Base-by-base conservation (phyloP, 371 early-diverging fungal species). In the Mortierella sp. region DNA sequence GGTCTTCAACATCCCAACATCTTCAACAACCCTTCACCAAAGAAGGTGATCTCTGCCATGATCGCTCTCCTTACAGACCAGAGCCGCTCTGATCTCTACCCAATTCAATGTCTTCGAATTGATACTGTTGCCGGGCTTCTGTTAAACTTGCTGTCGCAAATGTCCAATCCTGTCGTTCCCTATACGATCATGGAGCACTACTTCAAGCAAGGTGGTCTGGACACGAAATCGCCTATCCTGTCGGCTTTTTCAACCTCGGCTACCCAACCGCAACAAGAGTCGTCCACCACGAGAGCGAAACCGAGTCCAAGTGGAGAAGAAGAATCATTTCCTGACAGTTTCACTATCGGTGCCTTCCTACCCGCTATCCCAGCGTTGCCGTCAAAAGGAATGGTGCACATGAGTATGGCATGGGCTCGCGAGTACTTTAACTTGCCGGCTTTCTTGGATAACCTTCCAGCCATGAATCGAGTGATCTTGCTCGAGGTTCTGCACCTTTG, bases 111-210 rank as follows among this genome's bases (percentile, higher is more conserved):
- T 39, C 58, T 76, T 19, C 57, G 76, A 8, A 76, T 76, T 24
- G 76, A 76, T 34, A 76, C 76, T 2, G 76, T 76, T n/a, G 66
- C 59, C 23, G 66, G 61, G 23, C 45, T 76, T 51, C 27, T 76
- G 54, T 45, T 76, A 26, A 76, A 76, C 42, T 13, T 65, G 21
- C 47, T 76, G 21, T 76, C 70, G 2, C 76, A 69, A 45, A 76
- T 76, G 76, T 76, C 76, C 38, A 76, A 69, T 39, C 76, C 76
- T 14, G 66, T 76, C 19, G 60, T 76, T 24, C 76, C 76, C 9
- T 76, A 76, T 49, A 39, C 50, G 13, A 48, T 76, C 34, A 76
- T 62, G 66, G 76, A 65, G 31, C 61, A 69, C 31, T 76, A 65
- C 30, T 76, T 69, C 42, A 49, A 58, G 21, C 62, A 59, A 23